Evolutionary conservation across 2,329 filamentous ascomycete genomes (phyloP).

Genomic region (Beauveria caledonica): DNA sequence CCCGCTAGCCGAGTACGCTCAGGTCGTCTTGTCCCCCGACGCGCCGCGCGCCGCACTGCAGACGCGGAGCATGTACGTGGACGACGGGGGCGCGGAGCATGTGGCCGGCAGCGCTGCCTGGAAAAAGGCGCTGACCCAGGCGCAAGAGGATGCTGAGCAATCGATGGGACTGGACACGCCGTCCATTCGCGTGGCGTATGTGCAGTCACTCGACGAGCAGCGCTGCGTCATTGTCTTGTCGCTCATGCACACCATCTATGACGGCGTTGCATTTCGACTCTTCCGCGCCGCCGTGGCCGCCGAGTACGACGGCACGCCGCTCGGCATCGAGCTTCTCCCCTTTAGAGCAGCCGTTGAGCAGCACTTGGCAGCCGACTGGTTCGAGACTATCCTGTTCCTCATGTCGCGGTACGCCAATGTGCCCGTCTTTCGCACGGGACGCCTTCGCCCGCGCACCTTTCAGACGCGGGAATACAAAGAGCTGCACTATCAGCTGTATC

Average conservation of each 20-base stretch:
- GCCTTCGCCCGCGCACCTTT: neutral
- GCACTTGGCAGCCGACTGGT: slow-evolving; percentile 6
- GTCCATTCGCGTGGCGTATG: neutral
- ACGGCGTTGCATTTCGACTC: neutral
- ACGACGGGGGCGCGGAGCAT: neutral
- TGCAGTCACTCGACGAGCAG: neutral
- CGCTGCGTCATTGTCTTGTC: slow-evolving; percentile 20
- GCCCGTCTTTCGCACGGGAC: slow-evolving; percentile 6
- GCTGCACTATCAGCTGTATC: neutral
- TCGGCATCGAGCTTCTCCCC: neutral
- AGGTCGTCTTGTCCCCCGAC: neutral
- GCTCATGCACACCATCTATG: slow-evolving; percentile 26
- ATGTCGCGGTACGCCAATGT: slow-evolving; percentile 2
- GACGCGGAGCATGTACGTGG: neutral
- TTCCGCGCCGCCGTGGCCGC: slow-evolving; percentile 6
- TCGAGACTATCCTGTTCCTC: slow-evolving; percentile 9
- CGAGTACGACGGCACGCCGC: slow-evolving; percentile 1
- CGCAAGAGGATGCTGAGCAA: neutral
- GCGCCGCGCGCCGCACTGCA: neutral
- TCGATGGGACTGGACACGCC: slow-evolving; percentile 3
- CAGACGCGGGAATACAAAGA: neutral
- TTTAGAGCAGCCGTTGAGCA: neutral
- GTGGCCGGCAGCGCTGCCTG: neutral
- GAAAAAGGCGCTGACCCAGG: neutral
- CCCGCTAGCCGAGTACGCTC: slow-evolving; percentile 10